Base-by-base conservation (phyloP, 2,329 filamentous ascomycete genomes). In the Byssochlamys sp. region DNA sequence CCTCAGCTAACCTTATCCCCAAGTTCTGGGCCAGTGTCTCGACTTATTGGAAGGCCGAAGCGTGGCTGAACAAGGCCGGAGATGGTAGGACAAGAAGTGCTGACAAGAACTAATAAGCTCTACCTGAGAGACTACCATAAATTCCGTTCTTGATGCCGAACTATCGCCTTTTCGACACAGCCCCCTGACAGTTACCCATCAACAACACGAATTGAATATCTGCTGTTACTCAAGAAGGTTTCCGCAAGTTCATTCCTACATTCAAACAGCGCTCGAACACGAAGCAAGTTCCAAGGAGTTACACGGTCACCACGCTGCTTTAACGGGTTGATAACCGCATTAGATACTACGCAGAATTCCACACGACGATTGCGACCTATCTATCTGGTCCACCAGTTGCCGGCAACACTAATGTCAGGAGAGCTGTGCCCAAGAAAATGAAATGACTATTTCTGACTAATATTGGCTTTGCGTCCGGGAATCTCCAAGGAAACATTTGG, bases 1-100 rank as follows among this genome's bases (percentile, higher is more conserved):
- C 55, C 9, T 54, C 50, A 25, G 53, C 39, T 25, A 28, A 27
- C 24, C 24, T 9, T 27, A 10, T 55, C 12, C 7, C 28, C 14
- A 59, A 84, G 81, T 82, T 63, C 70, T 83, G 52, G 74, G 72
- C 19, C 75, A 78, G 62, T 83, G 80, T 64, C 74, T 83, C 60
- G 80, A 83, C 61, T 71, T 81, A 12, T 73, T 81, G 60, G 79
- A 81, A 59, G 69, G 73, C 4, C 57, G 70, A 52, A 65, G 71
- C n/a, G 57, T 54, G 33, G 49, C 19, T 27, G 33, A 48, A 7
- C n/a, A 55, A n/a, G 7, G 28, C 28, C 55, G 58, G 51, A 51
- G 27, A 33, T 29, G n/a, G 48, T 48, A 3, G 14, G 28, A 45
- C 29, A 19, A 57, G 49, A 5, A 12, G 7, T 19, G 49, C 24